Percentiles rank a stretch among this genome's conserved stretches.
phyloP scores from a whole-genome alignment of 805 yeast species.

The Yamadazyma takamatsuzukensis region DNA sequence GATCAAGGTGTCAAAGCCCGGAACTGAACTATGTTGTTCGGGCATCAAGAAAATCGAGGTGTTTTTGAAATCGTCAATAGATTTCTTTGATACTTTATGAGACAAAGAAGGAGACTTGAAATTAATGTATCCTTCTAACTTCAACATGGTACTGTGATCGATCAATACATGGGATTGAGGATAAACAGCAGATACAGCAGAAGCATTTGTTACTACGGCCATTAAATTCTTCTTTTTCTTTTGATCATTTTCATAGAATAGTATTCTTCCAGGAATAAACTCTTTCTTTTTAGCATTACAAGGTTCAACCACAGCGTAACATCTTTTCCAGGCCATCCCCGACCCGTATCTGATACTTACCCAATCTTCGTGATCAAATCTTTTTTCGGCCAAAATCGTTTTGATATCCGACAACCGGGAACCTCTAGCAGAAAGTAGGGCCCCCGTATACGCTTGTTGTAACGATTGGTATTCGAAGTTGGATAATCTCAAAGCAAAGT shows the following conservation, averaged over 20 bases:
- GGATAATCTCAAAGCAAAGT: conserved; percentile 75
- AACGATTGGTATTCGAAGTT: conserved; percentile 75
- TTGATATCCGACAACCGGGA: conserved; percentile 81
- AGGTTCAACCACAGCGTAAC: conserved; percentile 86
- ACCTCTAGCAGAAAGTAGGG: conserved; percentile 88
- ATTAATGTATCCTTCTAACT: conserved; percentile 76
- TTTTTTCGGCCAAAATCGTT: conserved; percentile 78
- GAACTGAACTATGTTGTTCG: conserved; percentile 42
- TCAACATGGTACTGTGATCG: conserved; percentile 84
- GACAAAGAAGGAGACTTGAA: conserved; percentile 43
- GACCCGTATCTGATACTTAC: conserved; percentile 90
- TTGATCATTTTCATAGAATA: conserved; percentile 81
- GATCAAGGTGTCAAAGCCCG: conserved; percentile 48
- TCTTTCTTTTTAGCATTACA: conserved; percentile 47
- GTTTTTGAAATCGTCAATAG: conserved; percentile 32
- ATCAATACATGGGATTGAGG: conserved; percentile 81
- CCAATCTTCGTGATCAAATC: conserved; percentile 91
- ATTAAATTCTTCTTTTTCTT: conserved; percentile 66
- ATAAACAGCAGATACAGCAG: conserved; percentile 82
- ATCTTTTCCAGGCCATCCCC: conserved; percentile 97
- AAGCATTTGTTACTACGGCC: conserved; percentile 72
- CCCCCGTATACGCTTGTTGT: conserved; percentile 97
- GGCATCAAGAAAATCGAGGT: conserved; percentile 44
- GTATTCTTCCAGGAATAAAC: conserved; percentile 59
- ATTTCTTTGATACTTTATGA: conserved; percentile 29